Percentiles rank a stretch among this genome's conserved stretches.
These are phyloP conservation scores for Fonsecaea nubica DNA, from an alignment of 2,329 filamentous ascomycete genomes.

Conservation along the genomic window DNA sequence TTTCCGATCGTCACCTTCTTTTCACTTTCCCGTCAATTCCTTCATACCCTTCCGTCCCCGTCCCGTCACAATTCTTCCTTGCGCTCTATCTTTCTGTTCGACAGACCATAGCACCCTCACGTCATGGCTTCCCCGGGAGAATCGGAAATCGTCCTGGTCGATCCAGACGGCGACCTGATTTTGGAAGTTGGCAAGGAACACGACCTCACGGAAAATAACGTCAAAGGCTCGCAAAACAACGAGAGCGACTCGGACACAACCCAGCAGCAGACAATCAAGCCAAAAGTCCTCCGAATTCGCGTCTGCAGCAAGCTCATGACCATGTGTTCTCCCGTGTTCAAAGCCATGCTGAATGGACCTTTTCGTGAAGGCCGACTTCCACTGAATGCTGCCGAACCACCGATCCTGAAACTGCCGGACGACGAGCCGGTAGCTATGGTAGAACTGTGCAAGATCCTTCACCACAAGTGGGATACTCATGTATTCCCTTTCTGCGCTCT, in stretches of 20 bases:
- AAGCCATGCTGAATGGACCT: conserved; percentile 12
- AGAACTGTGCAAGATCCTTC: conserved; percentile 11
- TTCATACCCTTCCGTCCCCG: no score
- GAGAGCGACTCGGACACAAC: neutral
- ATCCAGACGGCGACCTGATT: conserved; percentile 17
- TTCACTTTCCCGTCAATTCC: neutral
- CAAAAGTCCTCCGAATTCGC: neutral
- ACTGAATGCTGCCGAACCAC: conserved; percentile 6
- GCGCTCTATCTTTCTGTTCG: neutral
- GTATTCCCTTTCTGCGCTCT: neutral
- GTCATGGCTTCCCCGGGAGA: conserved; percentile 2
- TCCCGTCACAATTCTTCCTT: neutral
- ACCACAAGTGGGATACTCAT: neutral
- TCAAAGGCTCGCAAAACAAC: neutral
- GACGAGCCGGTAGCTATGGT: neutral
- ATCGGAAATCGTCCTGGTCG: neutral
- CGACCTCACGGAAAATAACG: neutral
- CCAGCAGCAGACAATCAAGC: neutral
- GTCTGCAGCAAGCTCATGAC: conserved; percentile 20
- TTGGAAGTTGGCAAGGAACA: conserved; percentile 11
- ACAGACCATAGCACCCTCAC: neutral
- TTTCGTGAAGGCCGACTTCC: conserved; percentile 16
- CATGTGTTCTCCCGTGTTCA: conserved; percentile 17
- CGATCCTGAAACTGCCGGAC: conserved; percentile 16
- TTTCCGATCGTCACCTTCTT: neutral